phyloP scores from a whole-genome alignment of 805 yeast species.

The Candida pseudoglaebosa region DNA sequence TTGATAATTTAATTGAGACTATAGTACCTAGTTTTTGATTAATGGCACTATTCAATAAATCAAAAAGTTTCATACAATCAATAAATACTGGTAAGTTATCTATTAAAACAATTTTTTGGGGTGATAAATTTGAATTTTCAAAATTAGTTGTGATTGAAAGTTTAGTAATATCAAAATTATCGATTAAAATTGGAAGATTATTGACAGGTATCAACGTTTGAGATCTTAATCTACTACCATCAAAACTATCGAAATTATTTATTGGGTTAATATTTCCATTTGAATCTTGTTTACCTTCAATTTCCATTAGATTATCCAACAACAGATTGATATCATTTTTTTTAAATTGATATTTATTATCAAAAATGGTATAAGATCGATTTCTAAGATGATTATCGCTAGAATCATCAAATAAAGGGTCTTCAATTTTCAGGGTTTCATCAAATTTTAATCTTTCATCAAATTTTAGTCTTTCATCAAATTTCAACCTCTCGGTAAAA shows the following conservation, averaged over 20 bases:
- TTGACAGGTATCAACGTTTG: slow-evolving; percentile 3
- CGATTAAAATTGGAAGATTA: slow-evolving; percentile 33
- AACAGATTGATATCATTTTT: slow-evolving; percentile 10
- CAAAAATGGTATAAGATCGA: slow-evolving; percentile 53
- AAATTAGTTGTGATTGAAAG: slow-evolving; percentile 66
- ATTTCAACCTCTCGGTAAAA: background rate
- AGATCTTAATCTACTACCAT: background rate
- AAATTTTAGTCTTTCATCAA: no score
- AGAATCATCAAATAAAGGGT: background rate
- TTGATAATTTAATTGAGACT: slow-evolving; percentile 17
- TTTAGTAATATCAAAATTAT: slow-evolving; percentile 57
- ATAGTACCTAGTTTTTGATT: slow-evolving; percentile 15
- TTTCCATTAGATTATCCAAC: slow-evolving; percentile 28
- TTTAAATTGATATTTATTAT: slow-evolving; percentile 21
- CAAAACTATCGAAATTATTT: background rate
- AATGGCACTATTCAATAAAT: slow-evolving; percentile 19
- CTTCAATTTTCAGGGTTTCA: background rate
- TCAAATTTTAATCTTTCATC: no score
- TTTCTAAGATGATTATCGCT: slow-evolving; percentile 23
- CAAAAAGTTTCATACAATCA: slow-evolving; percentile 40
- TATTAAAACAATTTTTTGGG: slow-evolving; percentile 72
- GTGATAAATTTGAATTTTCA: slow-evolving; percentile 66
- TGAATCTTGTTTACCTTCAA: background rate
- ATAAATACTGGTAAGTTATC: slow-evolving; percentile 78
- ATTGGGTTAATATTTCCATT: slow-evolving; percentile 1